Evolutionary conservation across 768 basidiomycete species (phyloP).

Genomic region (Hysterangium stoloniferum): DNA sequence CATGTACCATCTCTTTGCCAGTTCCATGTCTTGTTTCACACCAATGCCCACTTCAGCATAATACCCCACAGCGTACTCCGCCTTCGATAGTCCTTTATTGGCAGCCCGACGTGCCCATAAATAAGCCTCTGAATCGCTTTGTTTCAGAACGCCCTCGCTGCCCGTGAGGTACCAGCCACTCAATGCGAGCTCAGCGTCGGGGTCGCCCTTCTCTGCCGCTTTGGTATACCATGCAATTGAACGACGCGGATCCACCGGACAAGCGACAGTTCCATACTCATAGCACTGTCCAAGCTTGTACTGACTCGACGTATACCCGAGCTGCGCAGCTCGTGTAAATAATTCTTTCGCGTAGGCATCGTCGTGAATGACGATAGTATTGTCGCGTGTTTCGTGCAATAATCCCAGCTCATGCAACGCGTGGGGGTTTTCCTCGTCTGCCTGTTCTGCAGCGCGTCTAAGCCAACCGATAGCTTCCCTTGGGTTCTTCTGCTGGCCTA

Average conservation of each 20-base stretch:
- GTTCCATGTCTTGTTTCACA: conserved; percentile 90
- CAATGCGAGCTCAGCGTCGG: conserved; percentile 90
- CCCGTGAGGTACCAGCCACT: conserved; percentile 99
- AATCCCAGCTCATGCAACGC: conserved; percentile 93
- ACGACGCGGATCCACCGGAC: conserved; percentile 85
- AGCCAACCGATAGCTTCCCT: conserved; percentile 95
- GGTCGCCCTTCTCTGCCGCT: conserved; percentile 92
- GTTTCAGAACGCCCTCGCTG: conserved; percentile 91
- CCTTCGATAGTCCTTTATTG: conserved; percentile 93
- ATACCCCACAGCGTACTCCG: conserved; percentile 98
- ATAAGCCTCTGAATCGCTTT: conserved; percentile 98
- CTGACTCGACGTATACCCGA: conserved; percentile 90
- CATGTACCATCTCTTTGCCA: conserved; percentile 99
- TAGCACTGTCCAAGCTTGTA: conserved; percentile 94
- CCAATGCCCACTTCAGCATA: conserved; percentile 98
- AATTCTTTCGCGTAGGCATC: conserved; percentile 76
- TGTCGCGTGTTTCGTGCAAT: conserved; percentile 66
- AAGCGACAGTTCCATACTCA: conserved; percentile 84
- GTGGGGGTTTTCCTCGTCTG: conserved; percentile 97
- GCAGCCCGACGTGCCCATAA: conserved; percentile 95
- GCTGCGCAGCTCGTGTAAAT: conserved; percentile 84
- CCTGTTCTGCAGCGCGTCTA: conserved; percentile 90
- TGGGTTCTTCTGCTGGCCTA: conserved; percentile 77
- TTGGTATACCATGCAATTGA: conserved; percentile 99
- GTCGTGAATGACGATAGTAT: conserved; percentile 67